A percentile compares a stretch with the other conserved stretches of the same genome.
Evolutionary conservation across 2,329 filamentous ascomycete species (phyloP).

Genomic region (Aspergillus calidoustus): DNA sequence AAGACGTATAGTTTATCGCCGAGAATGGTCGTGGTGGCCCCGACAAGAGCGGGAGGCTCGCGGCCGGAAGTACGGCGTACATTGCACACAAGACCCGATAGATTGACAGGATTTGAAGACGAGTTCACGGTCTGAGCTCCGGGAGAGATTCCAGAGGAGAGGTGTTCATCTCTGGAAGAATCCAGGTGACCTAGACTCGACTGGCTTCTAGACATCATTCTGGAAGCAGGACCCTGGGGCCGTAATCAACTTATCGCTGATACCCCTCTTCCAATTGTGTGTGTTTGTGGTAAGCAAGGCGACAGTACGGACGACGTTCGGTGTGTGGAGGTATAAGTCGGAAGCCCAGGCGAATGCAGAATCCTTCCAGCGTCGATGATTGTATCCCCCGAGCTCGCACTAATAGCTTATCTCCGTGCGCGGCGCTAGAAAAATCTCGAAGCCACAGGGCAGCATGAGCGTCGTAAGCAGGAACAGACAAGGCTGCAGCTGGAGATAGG

Average conservation of each 20-base stretch:
- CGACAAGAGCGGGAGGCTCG: slow-evolving; percentile 89
- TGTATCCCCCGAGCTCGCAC: slow-evolving; percentile 8
- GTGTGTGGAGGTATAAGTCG: neutral
- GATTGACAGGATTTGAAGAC: slow-evolving; percentile 57
- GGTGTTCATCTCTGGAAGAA: slow-evolving; percentile 36
- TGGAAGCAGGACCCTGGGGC: slow-evolving; percentile 20
- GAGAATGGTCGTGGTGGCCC: slow-evolving; percentile 91
- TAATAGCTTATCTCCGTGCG: slow-evolving; percentile 18
- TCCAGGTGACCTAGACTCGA: slow-evolving; percentile 44
- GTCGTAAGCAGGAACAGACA: slow-evolving; percentile 14
- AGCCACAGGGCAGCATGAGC: slow-evolving; percentile 22
- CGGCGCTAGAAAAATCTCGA: slow-evolving; percentile 21
- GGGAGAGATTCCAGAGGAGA: slow-evolving; percentile 35
- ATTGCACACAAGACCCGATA: slow-evolving; percentile 71
- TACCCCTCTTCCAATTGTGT: neutral
- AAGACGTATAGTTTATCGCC: slow-evolving; percentile 98
- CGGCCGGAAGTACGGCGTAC: slow-evolving; percentile 82
- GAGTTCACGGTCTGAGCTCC: slow-evolving; percentile 33
- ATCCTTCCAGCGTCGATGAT: neutral
- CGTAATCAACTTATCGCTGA: slow-evolving; percentile 3
- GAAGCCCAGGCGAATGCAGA: neutral
- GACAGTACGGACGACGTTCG: neutral
- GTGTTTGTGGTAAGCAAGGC: neutral
- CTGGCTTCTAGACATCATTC: slow-evolving; percentile 46
- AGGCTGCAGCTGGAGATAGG: slow-evolving; percentile 1